phyloP scores from a whole-genome alignment of 148 eudicot species.

The Diospyros kaki region DNA sequence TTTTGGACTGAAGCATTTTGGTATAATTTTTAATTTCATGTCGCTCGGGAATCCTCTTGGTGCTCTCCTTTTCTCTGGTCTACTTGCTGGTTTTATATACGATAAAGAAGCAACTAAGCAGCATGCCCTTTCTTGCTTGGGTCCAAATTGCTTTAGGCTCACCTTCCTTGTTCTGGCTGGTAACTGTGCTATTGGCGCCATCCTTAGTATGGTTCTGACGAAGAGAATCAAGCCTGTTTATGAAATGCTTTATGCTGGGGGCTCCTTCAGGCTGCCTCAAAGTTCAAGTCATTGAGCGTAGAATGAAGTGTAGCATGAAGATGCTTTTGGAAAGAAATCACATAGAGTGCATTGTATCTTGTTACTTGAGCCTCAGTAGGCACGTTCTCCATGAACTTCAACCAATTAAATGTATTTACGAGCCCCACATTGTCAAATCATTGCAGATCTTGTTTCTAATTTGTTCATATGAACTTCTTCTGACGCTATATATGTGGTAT shows the following conservation, averaged over 20 bases:
- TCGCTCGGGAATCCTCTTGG: conserved; percentile 76
- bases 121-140: conserved; percentile 44
- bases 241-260: conserved; percentile 69
- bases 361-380: too few relatives aligned
- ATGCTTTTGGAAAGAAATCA: too few relatives aligned
- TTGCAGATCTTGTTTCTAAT: too few relatives aligned
- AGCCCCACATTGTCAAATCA: too few relatives aligned
- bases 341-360: too few relatives aligned
- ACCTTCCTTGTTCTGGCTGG: conserved; percentile 72
- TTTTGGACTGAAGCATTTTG: conserved; percentile 72
- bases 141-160: conserved; percentile 62
- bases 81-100: conserved; percentile 69
- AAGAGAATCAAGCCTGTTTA: conserved; percentile 67
- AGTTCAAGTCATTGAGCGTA: conserved; percentile 32
- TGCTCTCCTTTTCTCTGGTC: conserved; percentile 66
- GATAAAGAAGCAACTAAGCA: conserved; percentile 73
- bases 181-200: conserved; percentile 43
- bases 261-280: conserved; percentile 57
- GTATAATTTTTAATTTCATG: conserved; percentile 69
- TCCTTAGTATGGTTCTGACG: conserved; percentile 60
- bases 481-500: too few relatives aligned
- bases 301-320: not conserved
- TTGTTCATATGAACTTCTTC: too few relatives aligned
- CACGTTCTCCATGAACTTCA: too few relatives aligned
- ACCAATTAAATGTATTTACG: too few relatives aligned